A percentile compares a stretch with the other conserved stretches of the same genome.
These are phyloP conservation scores for Nicotiana paniculata DNA, from an alignment of 257 asterid species.

Conservation along the genomic window DNA sequence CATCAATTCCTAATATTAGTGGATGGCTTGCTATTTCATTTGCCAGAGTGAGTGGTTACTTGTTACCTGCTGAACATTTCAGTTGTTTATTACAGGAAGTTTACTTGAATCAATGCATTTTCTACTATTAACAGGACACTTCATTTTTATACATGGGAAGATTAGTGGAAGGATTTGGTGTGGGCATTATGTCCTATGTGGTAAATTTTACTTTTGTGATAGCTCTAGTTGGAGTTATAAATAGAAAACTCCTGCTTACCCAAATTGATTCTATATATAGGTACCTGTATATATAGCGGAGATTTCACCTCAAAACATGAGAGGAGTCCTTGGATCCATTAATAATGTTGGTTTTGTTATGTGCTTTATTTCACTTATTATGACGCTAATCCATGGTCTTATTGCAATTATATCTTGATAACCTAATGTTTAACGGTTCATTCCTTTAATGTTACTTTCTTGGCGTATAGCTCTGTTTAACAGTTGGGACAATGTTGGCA, in stretches of 20 bases:
- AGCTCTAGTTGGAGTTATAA: neutral
- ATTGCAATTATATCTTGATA: neutral
- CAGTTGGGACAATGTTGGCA: constrained; percentile 75
- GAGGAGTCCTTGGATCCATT: constrained; percentile 83
- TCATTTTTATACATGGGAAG: constrained; percentile 92
- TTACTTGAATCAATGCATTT: neutral
- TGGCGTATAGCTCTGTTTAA: constrained; percentile 55
- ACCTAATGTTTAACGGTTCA: neutral
- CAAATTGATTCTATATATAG: constrained; percentile 30
- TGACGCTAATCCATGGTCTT: neutral
- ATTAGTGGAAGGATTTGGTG: constrained; percentile 79
- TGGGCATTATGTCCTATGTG: constrained; percentile 84
- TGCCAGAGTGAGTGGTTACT: constrained; percentile 47
- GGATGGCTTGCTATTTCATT: constrained; percentile 89
- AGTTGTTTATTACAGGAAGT: neutral
- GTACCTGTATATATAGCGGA: constrained; percentile 92
- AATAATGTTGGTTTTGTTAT: constrained; percentile 50
- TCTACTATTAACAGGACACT: constrained; percentile 38
- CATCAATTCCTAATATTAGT: constrained; percentile 72
- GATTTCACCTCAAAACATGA: constrained; percentile 79
- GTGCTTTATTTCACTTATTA: neutral
- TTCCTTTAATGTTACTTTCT: neutral
- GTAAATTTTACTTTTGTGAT: constrained; percentile 25
- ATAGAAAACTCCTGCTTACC: neutral
- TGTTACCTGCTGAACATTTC: neutral